Base-by-base conservation (phyloP, 1,284 basidiomycete species). In the Taiwanofungus camphoratus region DNA sequence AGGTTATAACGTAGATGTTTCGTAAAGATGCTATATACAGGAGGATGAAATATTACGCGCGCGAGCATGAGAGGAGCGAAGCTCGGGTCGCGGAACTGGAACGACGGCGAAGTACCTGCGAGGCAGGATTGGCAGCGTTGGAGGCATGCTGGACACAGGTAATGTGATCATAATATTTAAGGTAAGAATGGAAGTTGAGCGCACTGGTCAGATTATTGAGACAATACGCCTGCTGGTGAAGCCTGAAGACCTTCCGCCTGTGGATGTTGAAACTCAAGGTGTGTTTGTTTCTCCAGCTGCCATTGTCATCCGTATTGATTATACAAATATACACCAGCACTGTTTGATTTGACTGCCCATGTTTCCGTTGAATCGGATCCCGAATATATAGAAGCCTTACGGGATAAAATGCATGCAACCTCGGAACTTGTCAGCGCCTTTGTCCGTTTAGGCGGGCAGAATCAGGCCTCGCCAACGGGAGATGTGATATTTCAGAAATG, bases 21-120 rank as follows among this genome's bases (percentile, higher is more conserved):
- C 82, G 90, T 47, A 96, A 97, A 66, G 91, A 94, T 60, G 93
- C 93, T 32, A 87, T 97, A 40, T 95, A 83, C 63, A 76, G 93
- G 37, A 77, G 91, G 50, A 93, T 97, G 91, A 86, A 79, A 57
- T 81, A 93, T 56, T 94, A 95, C 62, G 82, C 86, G 41, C 79
- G 91, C 46, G 84, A 91, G 64, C 75, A 83, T 59, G 79, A 87
- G 55, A 78, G 83, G 38, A 81, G 80, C 52, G 71, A 79, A 52
- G 66, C 69, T 56, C 76, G 78, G 50, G 81, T 90, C 39, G 73
- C 76, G 50, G 81, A 88, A 52, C 63, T 94, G 34, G 87, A 92
- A 62, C 76, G 73, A 52, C 76, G 82, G 53, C 82, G 83, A 60
- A 75, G 69, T 45, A 79, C 79, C 8, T 85, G 85, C 54, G 87